These are phyloP conservation scores for Penicillium sclerotiorum DNA, from an alignment of 2,329 filamentous ascomycete genomes.

Conservation along the genomic window DNA sequence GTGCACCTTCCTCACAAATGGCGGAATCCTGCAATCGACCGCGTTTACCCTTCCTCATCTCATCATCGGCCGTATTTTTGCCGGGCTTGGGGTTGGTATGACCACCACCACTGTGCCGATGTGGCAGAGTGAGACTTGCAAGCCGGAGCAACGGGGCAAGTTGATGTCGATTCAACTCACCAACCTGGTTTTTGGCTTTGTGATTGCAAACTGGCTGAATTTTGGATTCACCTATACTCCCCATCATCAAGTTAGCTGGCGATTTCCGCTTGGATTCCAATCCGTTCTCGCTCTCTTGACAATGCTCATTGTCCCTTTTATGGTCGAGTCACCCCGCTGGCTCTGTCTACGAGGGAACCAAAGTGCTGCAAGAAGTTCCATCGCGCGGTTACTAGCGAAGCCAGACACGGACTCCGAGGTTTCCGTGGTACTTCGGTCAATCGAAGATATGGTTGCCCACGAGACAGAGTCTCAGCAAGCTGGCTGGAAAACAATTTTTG, in stretches of 20 bases:
- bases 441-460: not conserved
- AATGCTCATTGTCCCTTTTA: not conserved
- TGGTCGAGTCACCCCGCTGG: conserved; percentile 1
- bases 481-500: conserved; percentile 17
- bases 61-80: not conserved
- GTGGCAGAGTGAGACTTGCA: not conserved
- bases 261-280: not conserved
- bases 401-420: not conserved
- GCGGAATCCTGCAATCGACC: not conserved
- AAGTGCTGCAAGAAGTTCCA: not conserved
- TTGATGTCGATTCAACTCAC: not conserved
- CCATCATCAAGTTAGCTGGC: not conserved
- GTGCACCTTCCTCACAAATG: not conserved
- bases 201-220: not conserved
- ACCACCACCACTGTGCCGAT: not conserved
- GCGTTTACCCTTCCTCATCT: not conserved
- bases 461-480: not conserved
- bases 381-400: not conserved
- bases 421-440: not conserved
- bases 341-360: not conserved
- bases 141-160: not conserved
- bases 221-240: not conserved
- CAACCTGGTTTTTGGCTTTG: not conserved
- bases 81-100: not conserved
- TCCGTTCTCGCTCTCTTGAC: not conserved